A percentile compares a stretch with the other conserved stretches of the same genome.
These are phyloP conservation scores for Alternaria angustiovoidea DNA, from an alignment of 2,329 filamentous ascomycete genomes.

Conservation along the genomic window DNA sequence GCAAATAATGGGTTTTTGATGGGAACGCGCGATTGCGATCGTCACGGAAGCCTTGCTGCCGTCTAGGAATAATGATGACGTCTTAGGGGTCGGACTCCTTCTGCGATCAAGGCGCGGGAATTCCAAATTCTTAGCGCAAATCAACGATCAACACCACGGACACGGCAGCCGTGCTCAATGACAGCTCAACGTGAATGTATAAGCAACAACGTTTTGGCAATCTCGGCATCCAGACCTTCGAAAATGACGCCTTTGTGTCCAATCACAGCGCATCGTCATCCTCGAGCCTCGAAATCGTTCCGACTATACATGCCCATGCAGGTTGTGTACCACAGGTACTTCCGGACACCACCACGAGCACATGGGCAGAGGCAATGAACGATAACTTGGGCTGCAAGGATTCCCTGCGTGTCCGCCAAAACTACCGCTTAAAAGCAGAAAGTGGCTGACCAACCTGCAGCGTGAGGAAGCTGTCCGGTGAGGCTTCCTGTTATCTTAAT, in stretches of 20 bases:
- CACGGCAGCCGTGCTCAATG: background rate
- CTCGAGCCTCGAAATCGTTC: conserved; percentile 7
- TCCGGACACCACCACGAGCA: background rate
- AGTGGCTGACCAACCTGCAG: background rate
- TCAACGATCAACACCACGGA: background rate
- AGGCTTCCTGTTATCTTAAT: background rate
- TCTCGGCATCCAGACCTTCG: no score
- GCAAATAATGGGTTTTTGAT: background rate
- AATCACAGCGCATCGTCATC: conserved; percentile 31
- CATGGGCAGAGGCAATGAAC: conserved; percentile 7
- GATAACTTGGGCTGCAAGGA: conserved; percentile 18
- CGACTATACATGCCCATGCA: conserved; percentile 9
- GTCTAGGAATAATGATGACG: conserved; percentile 8
- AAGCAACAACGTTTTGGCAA: no score
- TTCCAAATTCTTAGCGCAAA: conserved; percentile 4
- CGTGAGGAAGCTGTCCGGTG: background rate
- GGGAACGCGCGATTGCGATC: background rate
- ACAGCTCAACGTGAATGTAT: background rate
- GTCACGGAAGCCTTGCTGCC: conserved; percentile 1
- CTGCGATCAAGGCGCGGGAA: conserved; percentile 2
- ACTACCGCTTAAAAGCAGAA: background rate
- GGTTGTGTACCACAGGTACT: background rate
- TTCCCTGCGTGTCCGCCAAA: background rate
- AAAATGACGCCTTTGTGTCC: conserved; percentile 4
- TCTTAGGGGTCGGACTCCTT: conserved; percentile 3